These are phyloP conservation scores for Chenopodium suecicum DNA, from an alignment of 148 eudicot genomes.

Conservation along the genomic window DNA sequence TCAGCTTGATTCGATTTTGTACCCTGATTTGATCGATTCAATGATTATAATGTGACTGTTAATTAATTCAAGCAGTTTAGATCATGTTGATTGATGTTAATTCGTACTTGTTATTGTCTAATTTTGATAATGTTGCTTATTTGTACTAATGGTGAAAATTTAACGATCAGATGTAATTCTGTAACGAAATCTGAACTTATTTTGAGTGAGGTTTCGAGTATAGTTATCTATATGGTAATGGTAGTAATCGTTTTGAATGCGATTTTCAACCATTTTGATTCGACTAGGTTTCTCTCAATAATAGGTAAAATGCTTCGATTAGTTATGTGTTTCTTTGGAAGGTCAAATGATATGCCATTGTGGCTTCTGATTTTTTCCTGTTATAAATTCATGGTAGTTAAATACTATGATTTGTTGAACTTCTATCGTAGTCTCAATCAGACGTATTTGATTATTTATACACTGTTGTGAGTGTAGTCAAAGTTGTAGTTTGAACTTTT, in stretches of 20 bases:
- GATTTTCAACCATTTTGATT: neutral
- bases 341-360: neutral
- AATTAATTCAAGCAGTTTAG: neutral
- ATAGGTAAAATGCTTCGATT: too few relatives aligned
- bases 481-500: neutral
- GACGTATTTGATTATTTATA: neutral
- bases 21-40: neutral
- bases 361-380: neutral
- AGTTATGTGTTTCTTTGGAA: neutral
- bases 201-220: neutral
- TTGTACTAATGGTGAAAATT: neutral
- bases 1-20: neutral
- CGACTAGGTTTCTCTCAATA: neutral
- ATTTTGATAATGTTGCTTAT: neutral
- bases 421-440: neutral
- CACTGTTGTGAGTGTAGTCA: too few relatives aligned
- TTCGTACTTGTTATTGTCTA: neutral
- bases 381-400: neutral
- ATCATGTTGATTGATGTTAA: constrained; percentile 1
- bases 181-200: neutral
- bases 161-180: neutral
- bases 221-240: neutral
- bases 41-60: neutral
- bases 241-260: neutral
- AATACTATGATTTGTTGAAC: neutral